Evolutionary conservation across 352 stramenopile species (phyloP), one percentile per base, ranked within the genome.

Genomic region (Labyrinthula sp.): DNA sequence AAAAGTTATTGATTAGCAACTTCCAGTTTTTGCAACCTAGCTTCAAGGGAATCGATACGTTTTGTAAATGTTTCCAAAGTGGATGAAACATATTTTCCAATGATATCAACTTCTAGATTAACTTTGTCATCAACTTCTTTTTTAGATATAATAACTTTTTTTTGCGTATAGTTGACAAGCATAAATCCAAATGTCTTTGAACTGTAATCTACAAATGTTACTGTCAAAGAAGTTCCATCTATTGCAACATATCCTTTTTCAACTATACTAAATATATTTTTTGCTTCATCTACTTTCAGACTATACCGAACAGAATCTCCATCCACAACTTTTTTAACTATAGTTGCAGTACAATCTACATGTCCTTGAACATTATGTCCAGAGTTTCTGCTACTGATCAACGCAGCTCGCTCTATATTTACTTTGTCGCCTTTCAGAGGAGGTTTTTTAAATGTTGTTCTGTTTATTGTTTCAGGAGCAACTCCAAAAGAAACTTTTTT

Each of bases 281-380:
- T 71, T 3, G 62, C 47, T 14, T 61, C 61, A 30, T 68, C 52
- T 49, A 95, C 78, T 66, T 90, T 89, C 54, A 92, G 23, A 30
- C 21, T 56, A 33, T 55, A 79, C 64, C 81, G 94, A 34, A 96
- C 71, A 38, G 79, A 93, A 64, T 96, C 88, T 54, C 80, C 67
- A 62, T 95, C 88, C 9, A 65, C 63, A 52, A 65, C 80, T 57
- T 65, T 63, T 31, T 78, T 64, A 21, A 89, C 36, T 41, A 97
- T 89, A 5, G 66, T 67, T 21, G 82, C 89, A 17, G 70, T 89
- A 35, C 79, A 74, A 63, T 97, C 89, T 9, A 97, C 86, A 62
- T 97, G 89, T 38, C 89, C 89, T 62, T 97, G 85, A 20, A 96
- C 87, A 63, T 95, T 94, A 63, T 97, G 89, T 14, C 89, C 89